Conservation (phyloP, 306 rosid species). For the Abrus precatorius region DNA sequence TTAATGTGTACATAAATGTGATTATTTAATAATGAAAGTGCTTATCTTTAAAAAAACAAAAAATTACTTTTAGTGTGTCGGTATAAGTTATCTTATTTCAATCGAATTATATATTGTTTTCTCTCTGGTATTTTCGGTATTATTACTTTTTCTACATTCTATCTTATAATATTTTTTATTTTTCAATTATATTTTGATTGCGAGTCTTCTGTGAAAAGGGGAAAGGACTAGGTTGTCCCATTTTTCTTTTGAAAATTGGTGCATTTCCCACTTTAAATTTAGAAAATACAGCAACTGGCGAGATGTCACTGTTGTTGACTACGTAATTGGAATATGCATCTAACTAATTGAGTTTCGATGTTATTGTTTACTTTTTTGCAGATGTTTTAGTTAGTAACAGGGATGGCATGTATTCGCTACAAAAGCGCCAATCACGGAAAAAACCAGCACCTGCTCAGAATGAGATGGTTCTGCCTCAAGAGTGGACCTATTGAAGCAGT, state of each 20-base stretch:
- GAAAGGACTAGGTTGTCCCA: neutral
- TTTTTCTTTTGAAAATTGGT: neutral
- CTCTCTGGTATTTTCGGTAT: neutral
- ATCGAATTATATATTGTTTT: neutral
- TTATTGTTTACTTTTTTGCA: constrained; percentile 37
- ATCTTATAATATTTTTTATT: neutral
- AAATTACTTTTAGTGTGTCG: no score
- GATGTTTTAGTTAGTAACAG: constrained; percentile 52
- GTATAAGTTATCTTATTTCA: neutral
- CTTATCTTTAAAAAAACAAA: no score
- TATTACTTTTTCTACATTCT: no score
- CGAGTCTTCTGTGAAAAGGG: constrained; percentile 4
- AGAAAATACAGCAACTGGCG: neutral
- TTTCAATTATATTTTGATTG: neutral
- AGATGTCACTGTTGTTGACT: constrained; percentile 26
- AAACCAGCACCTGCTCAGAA: constrained; percentile 49
- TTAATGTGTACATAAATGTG: neutral
- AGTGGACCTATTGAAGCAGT: constrained; percentile 77
- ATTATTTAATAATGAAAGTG: no score
- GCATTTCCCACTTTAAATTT: neutral
- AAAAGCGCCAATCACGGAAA: constrained; percentile 50
- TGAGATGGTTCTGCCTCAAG: constrained; percentile 76
- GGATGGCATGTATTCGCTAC: constrained; percentile 54
- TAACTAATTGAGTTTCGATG: neutral
- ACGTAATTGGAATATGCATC: constrained; percentile 19